Conservation (phyloP, 2,329 filamentous ascomycete species). For the Colletotrichum gloeosporioides region DNA sequence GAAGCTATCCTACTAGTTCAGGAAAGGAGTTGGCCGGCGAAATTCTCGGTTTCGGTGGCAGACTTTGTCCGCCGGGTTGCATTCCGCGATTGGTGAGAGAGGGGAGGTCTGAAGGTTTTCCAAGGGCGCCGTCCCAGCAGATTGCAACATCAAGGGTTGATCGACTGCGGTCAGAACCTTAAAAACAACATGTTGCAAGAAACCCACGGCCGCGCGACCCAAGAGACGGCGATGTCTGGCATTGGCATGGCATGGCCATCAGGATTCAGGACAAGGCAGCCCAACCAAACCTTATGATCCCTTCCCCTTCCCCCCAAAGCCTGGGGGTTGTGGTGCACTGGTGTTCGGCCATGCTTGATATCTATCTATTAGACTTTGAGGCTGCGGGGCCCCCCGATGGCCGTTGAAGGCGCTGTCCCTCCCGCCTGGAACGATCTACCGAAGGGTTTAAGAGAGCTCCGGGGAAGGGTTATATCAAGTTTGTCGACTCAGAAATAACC, state of each 20-base stretch:
- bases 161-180: background rate
- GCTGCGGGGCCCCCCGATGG: background rate
- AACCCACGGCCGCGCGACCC: background rate
- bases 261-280: background rate
- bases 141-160: background rate
- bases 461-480: background rate
- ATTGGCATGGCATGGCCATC: background rate
- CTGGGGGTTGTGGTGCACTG: background rate
- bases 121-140: background rate
- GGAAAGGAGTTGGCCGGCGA: background rate
- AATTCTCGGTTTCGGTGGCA: background rate
- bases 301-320: background rate
- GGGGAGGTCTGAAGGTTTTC: background rate
- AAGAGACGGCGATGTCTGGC: background rate
- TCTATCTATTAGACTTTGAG: background rate
- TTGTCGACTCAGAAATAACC: background rate
- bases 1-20: background rate
- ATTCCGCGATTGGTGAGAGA: background rate
- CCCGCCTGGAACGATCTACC: background rate
- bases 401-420: background rate
- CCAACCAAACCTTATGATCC: background rate
- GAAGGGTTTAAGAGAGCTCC: background rate
- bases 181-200: background rate
- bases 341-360: background rate
- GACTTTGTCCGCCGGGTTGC: background rate